phyloP scores from a whole-genome alignment of 345 rosid genomes.

The Rhodomyrtus tomentosa region DNA sequence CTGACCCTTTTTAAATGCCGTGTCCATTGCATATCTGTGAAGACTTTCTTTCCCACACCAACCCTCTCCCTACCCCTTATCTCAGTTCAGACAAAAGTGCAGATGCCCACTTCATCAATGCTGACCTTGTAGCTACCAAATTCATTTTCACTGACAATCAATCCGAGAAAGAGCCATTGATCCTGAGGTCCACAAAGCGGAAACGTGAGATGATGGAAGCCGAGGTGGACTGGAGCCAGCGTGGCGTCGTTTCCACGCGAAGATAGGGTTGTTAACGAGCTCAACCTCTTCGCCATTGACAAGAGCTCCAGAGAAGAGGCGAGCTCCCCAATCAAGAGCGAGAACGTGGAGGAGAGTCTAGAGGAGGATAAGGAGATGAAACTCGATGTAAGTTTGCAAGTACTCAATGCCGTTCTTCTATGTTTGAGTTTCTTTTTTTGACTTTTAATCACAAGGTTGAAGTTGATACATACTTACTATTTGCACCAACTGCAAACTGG shows the following conservation, averaged over 20 bases:
- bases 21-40: not conserved
- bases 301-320: not conserved
- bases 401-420: not conserved
- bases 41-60: not conserved
- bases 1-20: not conserved
- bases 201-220: not conserved
- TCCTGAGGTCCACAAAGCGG: not conserved
- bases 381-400: not conserved
- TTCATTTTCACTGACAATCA: not conserved
- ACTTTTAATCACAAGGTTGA: not conserved
- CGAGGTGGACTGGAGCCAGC: not conserved
- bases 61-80: not conserved
- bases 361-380: not conserved
- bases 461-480: not conserved
- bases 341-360: not conserved
- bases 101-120: not conserved
- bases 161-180: not conserved
- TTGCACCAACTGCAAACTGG: not conserved
- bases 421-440: not conserved
- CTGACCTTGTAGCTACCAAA: not conserved
- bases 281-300: not conserved
- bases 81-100: not conserved
- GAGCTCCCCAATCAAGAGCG: not conserved
- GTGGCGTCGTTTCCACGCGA: not conserved
- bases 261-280: not conserved